These are phyloP conservation scores for Anthracocystis panici-leucophaei DNA, from an alignment of 1,284 basidiomycete genomes.

Conservation along the genomic window DNA sequence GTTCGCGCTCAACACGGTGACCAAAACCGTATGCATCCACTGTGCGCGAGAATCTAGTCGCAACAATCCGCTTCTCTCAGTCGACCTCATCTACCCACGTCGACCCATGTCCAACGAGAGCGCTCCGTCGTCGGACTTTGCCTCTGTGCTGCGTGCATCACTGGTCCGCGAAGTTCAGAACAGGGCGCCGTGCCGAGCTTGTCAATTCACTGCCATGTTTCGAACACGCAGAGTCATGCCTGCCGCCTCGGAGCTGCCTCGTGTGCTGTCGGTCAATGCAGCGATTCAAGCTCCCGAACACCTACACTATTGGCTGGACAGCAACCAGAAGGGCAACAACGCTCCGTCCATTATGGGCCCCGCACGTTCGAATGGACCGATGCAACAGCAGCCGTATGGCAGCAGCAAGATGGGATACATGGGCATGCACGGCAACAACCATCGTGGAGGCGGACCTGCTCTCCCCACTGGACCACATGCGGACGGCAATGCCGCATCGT, in stretches of 20 bases:
- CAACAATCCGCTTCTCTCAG: conserved; percentile 53
- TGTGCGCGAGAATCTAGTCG: conserved; percentile 80
- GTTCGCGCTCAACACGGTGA: conserved; percentile 42
- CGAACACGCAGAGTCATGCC: conserved; percentile 80
- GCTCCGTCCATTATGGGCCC: conserved; percentile 4
- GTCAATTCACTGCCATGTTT: conserved; percentile 70
- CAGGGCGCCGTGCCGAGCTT: conserved; percentile 85
- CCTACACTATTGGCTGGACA: conserved; percentile 82
- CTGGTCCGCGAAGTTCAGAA: conserved; percentile 84
- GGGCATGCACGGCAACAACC: conserved; percentile 23
- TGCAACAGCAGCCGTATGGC: conserved; percentile 17
- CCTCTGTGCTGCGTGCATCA: conserved; percentile 80
- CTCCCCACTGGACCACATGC: conserved; percentile 23
- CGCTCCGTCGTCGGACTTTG: conserved; percentile 75
- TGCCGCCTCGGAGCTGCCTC: conserved; percentile 74
- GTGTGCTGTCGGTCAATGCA: conserved; percentile 89
- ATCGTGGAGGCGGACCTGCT: conserved; percentile 13
- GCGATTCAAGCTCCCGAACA: conserved; percentile 83
- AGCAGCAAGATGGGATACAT: conserved; percentile 28
- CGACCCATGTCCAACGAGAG: conserved; percentile 75
- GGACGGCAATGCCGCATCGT: conserved; percentile 6
- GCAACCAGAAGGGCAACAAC: conserved; percentile 27
- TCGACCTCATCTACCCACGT: conserved; percentile 90
- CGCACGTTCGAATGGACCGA: background rate
- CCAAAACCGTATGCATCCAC: conserved; percentile 77